Base-by-base conservation (phyloP, 148 eudicot genomes). In the Pharnaceum exiguum region DNA sequence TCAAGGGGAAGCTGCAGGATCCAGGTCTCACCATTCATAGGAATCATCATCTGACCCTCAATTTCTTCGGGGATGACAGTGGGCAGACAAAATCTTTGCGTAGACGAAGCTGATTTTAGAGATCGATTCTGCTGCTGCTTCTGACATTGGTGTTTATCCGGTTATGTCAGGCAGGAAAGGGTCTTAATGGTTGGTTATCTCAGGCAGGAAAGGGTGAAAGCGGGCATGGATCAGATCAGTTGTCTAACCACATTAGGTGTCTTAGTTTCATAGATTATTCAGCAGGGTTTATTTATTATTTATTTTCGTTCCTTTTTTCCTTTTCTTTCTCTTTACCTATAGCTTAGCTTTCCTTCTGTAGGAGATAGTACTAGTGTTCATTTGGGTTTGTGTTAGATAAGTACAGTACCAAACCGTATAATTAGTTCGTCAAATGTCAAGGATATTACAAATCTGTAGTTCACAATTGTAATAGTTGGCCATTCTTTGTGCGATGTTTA, bases 1-100 rank as follows among this genome's bases (percentile, higher is more conserved):
- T 6, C 2, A 56, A 29, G 66, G 61, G 70, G 54, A 61, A 67
- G 66, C 71, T 74, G 75, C 74, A 38, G 76, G 73, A 52, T 54
- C 43, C 43, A 50, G 63, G 71, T 66, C 44, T 38, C 37, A 27
- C 46, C 22, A 53, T 19, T 38, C 23, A 21, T 59, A 63, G 79
- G 68, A 52, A 19, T 56, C 33, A 50, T 36, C 55, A 55, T 51
- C 60, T 23, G 22, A 43, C 38, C 39, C 31, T 23, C 45, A 45
- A 8, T 54, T 31, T 46, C 37, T 31, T 26, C n/a, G 52, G 56
- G 29, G 30, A 57, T 43, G 30, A 35, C 51, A 63, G 52, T 57
- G 21, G 56, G 47, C 57, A 57, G 50, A 51, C 47, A n/a, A n/a
- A n/a, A n/a, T 17, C 58, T 30, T 26, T 5, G 19, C 57, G 49